Conservation (phyloP, 805 yeast genomes). For the Yamadazyma olivae region DNA sequence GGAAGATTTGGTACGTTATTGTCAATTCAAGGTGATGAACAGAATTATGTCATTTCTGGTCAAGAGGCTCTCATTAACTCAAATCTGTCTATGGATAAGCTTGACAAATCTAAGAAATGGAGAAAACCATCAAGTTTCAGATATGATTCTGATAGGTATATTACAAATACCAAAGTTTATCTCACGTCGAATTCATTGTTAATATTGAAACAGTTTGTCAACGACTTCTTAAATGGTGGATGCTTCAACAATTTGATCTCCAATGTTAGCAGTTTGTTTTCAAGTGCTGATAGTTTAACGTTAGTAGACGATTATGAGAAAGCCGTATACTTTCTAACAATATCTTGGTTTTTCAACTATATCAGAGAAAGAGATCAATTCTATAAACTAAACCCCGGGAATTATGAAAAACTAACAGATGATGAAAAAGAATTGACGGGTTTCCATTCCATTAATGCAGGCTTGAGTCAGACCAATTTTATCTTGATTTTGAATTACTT, state of each 20-base stretch:
- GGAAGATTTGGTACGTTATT: slow-evolving; percentile 87
- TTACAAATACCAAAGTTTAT: slow-evolving; percentile 21
- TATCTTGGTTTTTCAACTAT: slow-evolving; percentile 74
- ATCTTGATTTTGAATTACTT: slow-evolving; percentile 47
- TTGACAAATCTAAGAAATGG: slow-evolving; percentile 74
- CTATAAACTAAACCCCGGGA: slow-evolving; percentile 8
- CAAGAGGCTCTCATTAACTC: slow-evolving; percentile 57
- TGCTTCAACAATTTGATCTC: slow-evolving; percentile 67
- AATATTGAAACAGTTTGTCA: slow-evolving; percentile 46
- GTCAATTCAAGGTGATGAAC: slow-evolving; percentile 62
- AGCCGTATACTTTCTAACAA: slow-evolving; percentile 51
- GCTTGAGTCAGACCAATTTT: slow-evolving; percentile 60
- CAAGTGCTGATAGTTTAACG: slow-evolving; percentile 27
- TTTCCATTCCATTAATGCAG: slow-evolving; percentile 49
- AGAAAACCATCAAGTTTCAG: slow-evolving; percentile 36
- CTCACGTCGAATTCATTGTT: slow-evolving; percentile 24
- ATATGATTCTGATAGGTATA: slow-evolving; percentile 40
- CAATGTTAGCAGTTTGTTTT: slow-evolving; percentile 45
- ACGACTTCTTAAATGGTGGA: slow-evolving; percentile 59
- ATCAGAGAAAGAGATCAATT: slow-evolving; percentile 39
- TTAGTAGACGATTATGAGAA: slow-evolving; percentile 33
- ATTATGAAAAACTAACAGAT: slow-evolving; percentile 10
- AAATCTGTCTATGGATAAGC: slow-evolving; percentile 52
- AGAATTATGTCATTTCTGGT: slow-evolving; percentile 63
- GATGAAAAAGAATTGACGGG: slow-evolving; percentile 26